A percentile compares a stretch with the other conserved stretches of the same genome.
Evolutionary conservation across 768 basidiomycete species (phyloP).

Genomic region (Termitomyces sp.): DNA sequence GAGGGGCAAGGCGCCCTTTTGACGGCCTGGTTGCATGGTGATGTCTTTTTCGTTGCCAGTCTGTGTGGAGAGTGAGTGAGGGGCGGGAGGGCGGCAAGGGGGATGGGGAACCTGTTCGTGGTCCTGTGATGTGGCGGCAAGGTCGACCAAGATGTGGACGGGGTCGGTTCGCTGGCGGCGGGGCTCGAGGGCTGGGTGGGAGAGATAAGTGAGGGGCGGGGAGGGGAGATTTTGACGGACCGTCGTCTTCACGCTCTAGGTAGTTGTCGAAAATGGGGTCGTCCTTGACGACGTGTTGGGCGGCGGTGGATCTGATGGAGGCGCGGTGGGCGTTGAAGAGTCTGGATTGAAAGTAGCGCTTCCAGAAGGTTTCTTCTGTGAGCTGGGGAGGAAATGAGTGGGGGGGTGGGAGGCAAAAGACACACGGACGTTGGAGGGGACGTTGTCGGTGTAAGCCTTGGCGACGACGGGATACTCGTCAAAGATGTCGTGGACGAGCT

Average conservation of each 20-base stretch:
- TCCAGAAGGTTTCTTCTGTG: constrained; percentile 92
- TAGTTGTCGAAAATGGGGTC: constrained; percentile 96
- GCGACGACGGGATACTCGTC: constrained; percentile 96
- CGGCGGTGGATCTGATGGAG: constrained; percentile 80
- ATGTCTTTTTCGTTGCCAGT: constrained; percentile 85
- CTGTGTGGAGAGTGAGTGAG: constrained; percentile 29
- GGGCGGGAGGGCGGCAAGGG: neutral
- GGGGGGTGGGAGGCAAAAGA: neutral
- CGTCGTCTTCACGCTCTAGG: constrained; percentile 93
- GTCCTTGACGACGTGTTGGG: constrained; percentile 80
- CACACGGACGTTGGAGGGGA: constrained; percentile 66
- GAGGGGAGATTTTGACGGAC: constrained; percentile 33
- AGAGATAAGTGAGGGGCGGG: neutral
- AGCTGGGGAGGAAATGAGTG: constrained; percentile 41
- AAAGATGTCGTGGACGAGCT: constrained; percentile 93
- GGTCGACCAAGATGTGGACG: constrained; percentile 75
- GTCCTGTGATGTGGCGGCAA: constrained; percentile 87
- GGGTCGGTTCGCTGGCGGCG: constrained; percentile 56
- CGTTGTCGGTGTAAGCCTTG: constrained; percentile 88
- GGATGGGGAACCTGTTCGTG: constrained; percentile 65
- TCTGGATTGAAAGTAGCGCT: constrained; percentile 92
- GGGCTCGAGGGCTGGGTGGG: constrained; percentile 64
- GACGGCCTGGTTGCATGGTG: constrained; percentile 94
- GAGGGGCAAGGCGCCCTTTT: constrained; percentile 81
- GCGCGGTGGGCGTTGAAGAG: constrained; percentile 94